These are phyloP conservation scores for Taiozyma sp. DNA, from an alignment of 1,139 yeast genomes.

Conservation along the genomic window DNA sequence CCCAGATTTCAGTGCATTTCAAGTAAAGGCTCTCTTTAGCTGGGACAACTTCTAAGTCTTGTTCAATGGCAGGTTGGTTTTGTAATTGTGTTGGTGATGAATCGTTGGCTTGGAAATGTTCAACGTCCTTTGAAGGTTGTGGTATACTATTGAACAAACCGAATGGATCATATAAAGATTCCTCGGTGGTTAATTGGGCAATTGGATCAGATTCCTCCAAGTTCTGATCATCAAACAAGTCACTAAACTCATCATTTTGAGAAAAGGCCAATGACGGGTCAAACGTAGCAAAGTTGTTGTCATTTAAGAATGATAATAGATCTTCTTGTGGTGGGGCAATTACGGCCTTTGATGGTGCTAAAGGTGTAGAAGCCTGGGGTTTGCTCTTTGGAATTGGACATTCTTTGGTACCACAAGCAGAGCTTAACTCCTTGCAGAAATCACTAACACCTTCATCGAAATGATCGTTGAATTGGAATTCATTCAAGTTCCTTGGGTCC, in stretches of 20 bases:
- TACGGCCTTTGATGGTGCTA: constrained; percentile 1
- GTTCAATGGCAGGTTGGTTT: constrained; percentile 1
- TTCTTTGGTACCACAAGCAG: constrained; percentile 80
- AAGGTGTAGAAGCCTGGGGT: constrained; percentile 22
- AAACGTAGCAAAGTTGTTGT: constrained; percentile 37
- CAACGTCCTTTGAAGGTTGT: not conserved
- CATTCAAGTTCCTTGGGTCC: constrained; percentile 9
- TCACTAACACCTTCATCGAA: constrained; percentile 46
- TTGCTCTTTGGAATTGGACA: constrained; percentile 57
- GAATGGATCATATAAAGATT: constrained; percentile 64
- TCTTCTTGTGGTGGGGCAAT: constrained; percentile 6
- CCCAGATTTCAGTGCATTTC: constrained; percentile 94
- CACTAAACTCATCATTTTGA: constrained; percentile 17
- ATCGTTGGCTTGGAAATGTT: constrained; percentile 3
- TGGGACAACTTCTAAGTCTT: constrained; percentile 42
- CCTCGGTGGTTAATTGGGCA: constrained; percentile 41
- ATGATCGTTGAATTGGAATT: constrained; percentile 34
- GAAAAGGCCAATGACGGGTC: constrained; percentile 45
- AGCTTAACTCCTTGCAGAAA: constrained; percentile 68
- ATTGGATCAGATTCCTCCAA: constrained; percentile 12
- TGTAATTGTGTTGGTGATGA: constrained; percentile 1
- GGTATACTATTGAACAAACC: constrained; percentile 22
- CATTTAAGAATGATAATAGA: constrained; percentile 41
- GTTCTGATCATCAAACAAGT: constrained; percentile 11
- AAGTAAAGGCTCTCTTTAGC: constrained; percentile 44